phyloP scores from a whole-genome alignment of 2,329 filamentous ascomycete species.

The Penicillium sp. region DNA sequence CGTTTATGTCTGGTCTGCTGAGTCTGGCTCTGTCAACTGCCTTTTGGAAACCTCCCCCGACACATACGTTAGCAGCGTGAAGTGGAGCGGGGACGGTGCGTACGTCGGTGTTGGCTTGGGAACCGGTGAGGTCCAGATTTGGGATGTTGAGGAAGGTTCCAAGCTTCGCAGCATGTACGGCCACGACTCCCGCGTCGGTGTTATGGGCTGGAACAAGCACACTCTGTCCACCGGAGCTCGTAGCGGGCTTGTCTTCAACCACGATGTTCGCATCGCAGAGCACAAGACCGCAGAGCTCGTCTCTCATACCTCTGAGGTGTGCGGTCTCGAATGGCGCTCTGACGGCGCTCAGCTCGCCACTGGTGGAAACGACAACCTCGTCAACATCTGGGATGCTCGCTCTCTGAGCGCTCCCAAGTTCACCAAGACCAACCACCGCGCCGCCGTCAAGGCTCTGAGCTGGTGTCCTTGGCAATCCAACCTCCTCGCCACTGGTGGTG shows the following conservation, averaged over 20 bases:
- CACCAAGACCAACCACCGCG: conserved; percentile 99
- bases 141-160: conserved; percentile 91
- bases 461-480: conserved; percentile 99
- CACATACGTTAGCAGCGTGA: conserved; percentile 96
- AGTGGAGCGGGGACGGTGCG: conserved; percentile 96
- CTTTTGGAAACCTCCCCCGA: conserved; percentile 84
- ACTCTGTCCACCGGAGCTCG: conserved; percentile 91
- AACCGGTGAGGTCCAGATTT: conserved; percentile 96
- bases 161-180: conserved; percentile 99
- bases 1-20: conserved; percentile 98
- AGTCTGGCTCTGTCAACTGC: conserved; percentile 83
- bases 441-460: conserved; percentile 93
- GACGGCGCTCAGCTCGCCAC: conserved; percentile 96
- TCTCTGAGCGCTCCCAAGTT: conserved; percentile 93
- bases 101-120: conserved; percentile 95
- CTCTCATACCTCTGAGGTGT: conserved; percentile 96
- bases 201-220: conserved; percentile 99
- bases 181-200: conserved; percentile 92
- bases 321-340: conserved; percentile 94
- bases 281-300: conserved; percentile 98
- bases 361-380: conserved; percentile 97
- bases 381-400: conserved; percentile 98
- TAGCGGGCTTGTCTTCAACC: conserved; percentile 94
- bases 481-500: conserved; percentile 91
- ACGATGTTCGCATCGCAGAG: conserved; percentile 94